Evolutionary conservation across 1,284 basidiomycete genomes (phyloP).

Genomic region (Melampsora americana): DNA sequence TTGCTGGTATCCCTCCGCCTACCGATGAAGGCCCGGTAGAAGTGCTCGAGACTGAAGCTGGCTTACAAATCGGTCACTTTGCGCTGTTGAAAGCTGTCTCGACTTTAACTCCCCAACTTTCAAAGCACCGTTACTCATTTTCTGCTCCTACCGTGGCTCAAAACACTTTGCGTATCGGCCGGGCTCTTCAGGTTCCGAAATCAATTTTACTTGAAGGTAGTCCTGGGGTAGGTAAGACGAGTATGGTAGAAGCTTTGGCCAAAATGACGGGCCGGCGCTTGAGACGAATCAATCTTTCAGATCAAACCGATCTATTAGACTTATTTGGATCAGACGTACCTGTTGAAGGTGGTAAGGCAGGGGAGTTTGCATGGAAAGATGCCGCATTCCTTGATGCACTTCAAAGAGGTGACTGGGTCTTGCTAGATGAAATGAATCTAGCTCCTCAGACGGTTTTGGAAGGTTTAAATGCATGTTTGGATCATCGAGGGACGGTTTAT

Average conservation of each 20-base stretch:
- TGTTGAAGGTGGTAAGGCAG: slow-evolving; percentile 81
- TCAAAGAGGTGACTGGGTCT: slow-evolving; percentile 90
- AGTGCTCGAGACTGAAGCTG: not conserved
- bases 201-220: slow-evolving; percentile 94
- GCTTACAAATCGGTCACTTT: slow-evolving; percentile 35
- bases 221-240: slow-evolving; percentile 99
- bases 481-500: slow-evolving; percentile 92
- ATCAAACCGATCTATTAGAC: slow-evolving; percentile 95
- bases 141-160: slow-evolving; percentile 81
- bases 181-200: slow-evolving; percentile 85
- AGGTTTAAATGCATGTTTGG: slow-evolving; percentile 92
- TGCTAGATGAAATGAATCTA: slow-evolving; percentile 98
- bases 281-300: slow-evolving; percentile 96
- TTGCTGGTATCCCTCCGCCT: slow-evolving; percentile 10
- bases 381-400: slow-evolving; percentile 92
- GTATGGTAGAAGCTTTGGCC: slow-evolving; percentile 82
- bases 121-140: slow-evolving; percentile 66
- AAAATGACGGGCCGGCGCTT: slow-evolving; percentile 69
- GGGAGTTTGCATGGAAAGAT: slow-evolving; percentile 96
- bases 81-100: not conserved
- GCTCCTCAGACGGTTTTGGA: slow-evolving; percentile 89
- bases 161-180: slow-evolving; percentile 83
- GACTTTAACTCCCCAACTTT: not conserved
- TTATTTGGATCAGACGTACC: slow-evolving; percentile 96
- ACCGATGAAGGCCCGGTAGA: not conserved